Base-by-base conservation (phyloP, 1,139 yeast species). In the Geotrichum cucujoidarum region DNA sequence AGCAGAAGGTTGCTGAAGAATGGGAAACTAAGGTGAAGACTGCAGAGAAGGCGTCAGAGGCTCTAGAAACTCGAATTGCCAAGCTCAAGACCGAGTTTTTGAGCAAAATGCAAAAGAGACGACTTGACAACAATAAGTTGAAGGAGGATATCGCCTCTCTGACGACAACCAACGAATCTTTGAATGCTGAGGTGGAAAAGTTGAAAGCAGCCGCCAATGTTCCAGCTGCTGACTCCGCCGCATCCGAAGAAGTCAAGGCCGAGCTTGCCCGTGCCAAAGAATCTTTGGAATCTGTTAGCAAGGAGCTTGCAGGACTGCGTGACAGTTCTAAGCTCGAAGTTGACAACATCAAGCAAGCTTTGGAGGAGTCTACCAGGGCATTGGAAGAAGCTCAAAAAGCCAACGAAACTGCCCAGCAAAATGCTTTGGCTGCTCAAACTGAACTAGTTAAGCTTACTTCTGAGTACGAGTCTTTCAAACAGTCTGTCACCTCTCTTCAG, bases 391-490 rank as follows among this genome's bases (percentile, higher is more conserved):
- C 61, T 32, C 69, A 68, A 59, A 63, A 31, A 4, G 44, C 46
- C 1, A 36, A 31, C 11, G 48, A 43, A 3, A 17, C 43, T 18
- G 43, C 40, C 36, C 44, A 40, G 16, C 36, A 34, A 7, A 70
- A 71, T 45, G 68, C 73, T 7, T 66, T 68, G 50, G 67, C 29
- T 11, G 8, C 18, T 31, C 42, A 70, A 54, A 60, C 60, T 34
- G 63, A 71, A 2, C 66, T 69, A 45, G 71, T 68, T 30, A 16
- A n/a, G 14, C 14, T 36, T 3, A 31, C 49, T 14, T 32, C 30
- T 27, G 46, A 40, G 14, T 42, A 40, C 11, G 71, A 71, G 46
- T 68, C 72, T 7, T 67, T 69, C 51, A 68, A 70, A 43, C 30
- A 62, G 60, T 37, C 60, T 60, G 66, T 65, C 57, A 52, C 67